These are phyloP conservation scores for Pseudisothecium myosuroides DNA, from an alignment of 225 moss, liverwort and hornwort species.

Conservation along the genomic window DNA sequence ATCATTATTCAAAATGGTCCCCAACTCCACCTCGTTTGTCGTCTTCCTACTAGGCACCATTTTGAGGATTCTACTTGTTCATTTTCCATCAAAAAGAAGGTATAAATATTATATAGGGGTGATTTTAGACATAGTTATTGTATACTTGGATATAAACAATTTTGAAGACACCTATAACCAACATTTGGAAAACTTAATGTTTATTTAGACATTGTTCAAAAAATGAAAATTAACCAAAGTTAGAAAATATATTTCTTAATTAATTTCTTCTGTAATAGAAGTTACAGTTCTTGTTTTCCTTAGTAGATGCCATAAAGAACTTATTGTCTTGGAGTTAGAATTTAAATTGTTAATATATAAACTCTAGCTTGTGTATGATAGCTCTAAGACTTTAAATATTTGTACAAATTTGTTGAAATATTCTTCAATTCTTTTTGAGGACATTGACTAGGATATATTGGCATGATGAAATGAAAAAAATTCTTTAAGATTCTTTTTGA, in stretches of 20 bases:
- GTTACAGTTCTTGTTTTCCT: not conserved
- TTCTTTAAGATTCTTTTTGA: not conserved
- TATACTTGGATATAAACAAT: not conserved
- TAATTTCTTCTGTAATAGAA: no score
- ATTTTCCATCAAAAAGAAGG: not conserved
- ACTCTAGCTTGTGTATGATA: no score
- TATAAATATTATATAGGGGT: not conserved
- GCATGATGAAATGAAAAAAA: not conserved
- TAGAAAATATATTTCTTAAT: not conserved
- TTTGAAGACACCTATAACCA: not conserved
- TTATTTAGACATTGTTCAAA: not conserved
- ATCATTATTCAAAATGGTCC: not conserved
- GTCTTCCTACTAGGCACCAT: not conserved
- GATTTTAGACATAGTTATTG: not conserved
- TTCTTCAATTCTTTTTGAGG: not conserved
- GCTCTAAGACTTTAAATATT: not conserved
- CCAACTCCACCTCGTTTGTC: not conserved
- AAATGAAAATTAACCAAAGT: not conserved
- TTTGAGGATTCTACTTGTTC: not conserved
- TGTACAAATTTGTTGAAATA: not conserved
- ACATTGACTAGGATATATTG: not conserved
- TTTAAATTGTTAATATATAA: no score
- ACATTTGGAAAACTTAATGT: not conserved
- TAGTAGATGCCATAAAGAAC: not conserved
- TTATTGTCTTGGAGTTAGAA: not conserved